Base-by-base conservation (phyloP, 495 filamentous ascomycete genomes). In the Aspergillus cavernicola region DNA sequence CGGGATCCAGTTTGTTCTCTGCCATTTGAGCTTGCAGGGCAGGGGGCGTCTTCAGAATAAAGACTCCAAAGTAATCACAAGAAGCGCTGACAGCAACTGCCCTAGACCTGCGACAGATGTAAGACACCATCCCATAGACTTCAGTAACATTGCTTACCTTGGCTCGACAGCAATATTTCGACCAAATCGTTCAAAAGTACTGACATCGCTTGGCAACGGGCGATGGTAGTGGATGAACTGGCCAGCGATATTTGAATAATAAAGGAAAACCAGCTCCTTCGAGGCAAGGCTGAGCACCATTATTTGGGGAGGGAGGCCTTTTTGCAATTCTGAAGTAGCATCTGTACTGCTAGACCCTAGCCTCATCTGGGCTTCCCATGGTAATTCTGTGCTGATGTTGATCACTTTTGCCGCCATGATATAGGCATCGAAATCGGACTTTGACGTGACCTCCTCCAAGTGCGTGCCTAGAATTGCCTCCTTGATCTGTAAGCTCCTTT, bases 111-210 rank as follows among this genome's bases (percentile, higher is more conserved):
- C 31, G 2, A 42, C 31, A 24, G 11, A 37, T 41, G 67, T 52
- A 62, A 61, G 32, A 46, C 19, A 16, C 11, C 7, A 12, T 12
- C 35, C 16, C 6, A 41, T 51, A 15, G 8, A 23, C 38, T 6
- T 12, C 31, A n/a, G 33, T 15, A 28, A 26, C 33, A 18, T 19
- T 40, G 53, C 72, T 63, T 70, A 83, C 81, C 73, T 76, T 18
- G 92, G 90, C 66, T 97, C 90, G 32, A 96, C 84, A 32, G 90
- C 86, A 44, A 96, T 69, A 64, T 91, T 86, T 51, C 84, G 84
- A 5, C 92, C 92, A 48, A 86, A 82, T 49, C 78, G 74, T 36
- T 81, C 76, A 18, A 80, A 78, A 24, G 77, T 62, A 46, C 73
- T 75, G 45, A 75, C 68, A 61, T 80, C 79, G 20, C 70, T 66